These are phyloP conservation scores for Lepidopterella palustris DNA, from an alignment of 495 filamentous ascomycete species.

Conservation along the genomic window DNA sequence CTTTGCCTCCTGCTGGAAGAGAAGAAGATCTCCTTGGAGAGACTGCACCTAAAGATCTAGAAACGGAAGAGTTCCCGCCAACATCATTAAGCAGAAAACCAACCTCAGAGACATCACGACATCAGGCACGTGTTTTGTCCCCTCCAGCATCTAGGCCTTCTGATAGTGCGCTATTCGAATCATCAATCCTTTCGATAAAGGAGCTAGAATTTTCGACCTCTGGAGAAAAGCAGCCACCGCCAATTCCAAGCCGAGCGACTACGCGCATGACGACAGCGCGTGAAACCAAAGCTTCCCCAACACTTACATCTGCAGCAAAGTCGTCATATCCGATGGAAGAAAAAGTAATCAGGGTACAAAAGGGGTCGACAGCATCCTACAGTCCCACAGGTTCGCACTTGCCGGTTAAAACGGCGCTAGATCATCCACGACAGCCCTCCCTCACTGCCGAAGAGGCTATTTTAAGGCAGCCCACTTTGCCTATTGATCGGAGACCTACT, in stretches of 20 bases:
- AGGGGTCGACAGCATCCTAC: not conserved
- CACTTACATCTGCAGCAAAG: no score
- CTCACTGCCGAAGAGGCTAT: not conserved
- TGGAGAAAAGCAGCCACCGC: no score
- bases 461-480: not conserved
- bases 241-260: no score
- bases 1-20: not conserved
- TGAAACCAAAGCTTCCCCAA: no score
- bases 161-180: not conserved
- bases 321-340: not conserved
- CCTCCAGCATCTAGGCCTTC: not conserved
- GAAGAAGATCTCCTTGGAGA: not conserved
- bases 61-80: no score
- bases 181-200: no score
- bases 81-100: not conserved
- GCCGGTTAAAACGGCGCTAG: not conserved
- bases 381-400: not conserved
- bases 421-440: not conserved
- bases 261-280: no score
- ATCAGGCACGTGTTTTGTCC: not conserved
- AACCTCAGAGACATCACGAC: not conserved
- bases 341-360: not conserved
- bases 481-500: not conserved
- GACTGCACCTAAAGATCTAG: no score
- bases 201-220: no score